phyloP scores from a whole-genome alignment of 306 rosid genomes.

The Aeschynomene evenia region DNA sequence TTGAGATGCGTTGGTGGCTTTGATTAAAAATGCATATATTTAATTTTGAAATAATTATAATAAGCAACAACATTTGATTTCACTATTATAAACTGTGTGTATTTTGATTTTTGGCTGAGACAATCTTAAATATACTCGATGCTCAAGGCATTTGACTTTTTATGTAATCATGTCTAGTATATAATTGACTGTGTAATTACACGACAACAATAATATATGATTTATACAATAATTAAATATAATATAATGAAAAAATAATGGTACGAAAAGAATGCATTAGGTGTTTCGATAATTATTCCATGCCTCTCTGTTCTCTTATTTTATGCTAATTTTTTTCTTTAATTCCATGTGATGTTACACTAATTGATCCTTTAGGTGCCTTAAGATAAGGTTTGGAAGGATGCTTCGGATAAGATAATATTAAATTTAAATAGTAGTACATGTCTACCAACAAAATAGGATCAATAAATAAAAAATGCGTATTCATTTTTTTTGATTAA shows the following conservation, averaged over 20 bases:
- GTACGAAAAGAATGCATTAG: slow-evolving; percentile 22
- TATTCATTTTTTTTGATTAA: neutral
- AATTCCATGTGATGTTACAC: slow-evolving; percentile 25
- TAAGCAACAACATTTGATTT: slow-evolving; percentile 10
- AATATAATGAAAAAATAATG: slow-evolving; percentile 10
- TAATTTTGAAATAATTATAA: neutral
- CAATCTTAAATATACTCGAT: neutral
- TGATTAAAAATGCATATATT: slow-evolving; percentile 16
- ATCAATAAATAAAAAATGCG: neutral
- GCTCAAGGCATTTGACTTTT: slow-evolving; percentile 18
- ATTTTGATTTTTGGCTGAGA: neutral
- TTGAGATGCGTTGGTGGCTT: neutral
- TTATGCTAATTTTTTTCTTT: neutral
- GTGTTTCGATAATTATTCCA: slow-evolving; percentile 21
- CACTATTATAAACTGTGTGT: neutral
- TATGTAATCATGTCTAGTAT: neutral
- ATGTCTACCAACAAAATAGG: slow-evolving; percentile 16
- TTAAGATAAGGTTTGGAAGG: slow-evolving; percentile 24
- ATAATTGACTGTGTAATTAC: slow-evolving; percentile 18
- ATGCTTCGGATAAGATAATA: slow-evolving; percentile 17
- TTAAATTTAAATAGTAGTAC: neutral
- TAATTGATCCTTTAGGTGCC: slow-evolving; percentile 18
- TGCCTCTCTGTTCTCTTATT: neutral
- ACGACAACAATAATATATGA: neutral
- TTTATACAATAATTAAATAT: slow-evolving; percentile 7